These are phyloP conservation scores for Zasmidium cellare DNA, from an alignment of 2,329 filamentous ascomycete genomes.

Conservation along the genomic window DNA sequence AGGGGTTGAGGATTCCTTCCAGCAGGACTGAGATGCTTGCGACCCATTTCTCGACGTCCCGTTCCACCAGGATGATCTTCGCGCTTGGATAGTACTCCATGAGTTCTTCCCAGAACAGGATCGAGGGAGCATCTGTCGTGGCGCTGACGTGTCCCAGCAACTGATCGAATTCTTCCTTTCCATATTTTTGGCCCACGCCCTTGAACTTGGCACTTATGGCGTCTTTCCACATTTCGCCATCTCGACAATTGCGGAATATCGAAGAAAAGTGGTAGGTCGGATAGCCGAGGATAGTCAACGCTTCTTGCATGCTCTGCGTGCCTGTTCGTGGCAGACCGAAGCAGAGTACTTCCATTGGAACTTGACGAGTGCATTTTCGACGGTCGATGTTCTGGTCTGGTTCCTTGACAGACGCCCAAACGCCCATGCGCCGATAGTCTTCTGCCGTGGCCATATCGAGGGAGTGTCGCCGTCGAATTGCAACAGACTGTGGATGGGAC, in stretches of 20 bases:
- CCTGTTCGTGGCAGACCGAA: conserved; percentile 20
- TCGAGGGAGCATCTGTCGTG: conserved; percentile 33
- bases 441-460: neutral
- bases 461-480: too few relatives aligned
- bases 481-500: too few relatives aligned
- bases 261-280: conserved; percentile 4
- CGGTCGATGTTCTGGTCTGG: neutral
- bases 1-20: neutral
- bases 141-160: conserved; percentile 32
- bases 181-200: neutral
- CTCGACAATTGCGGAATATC: neutral
- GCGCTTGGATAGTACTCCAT: conserved; percentile 29
- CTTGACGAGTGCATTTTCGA: neutral
- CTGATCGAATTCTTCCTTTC: conserved; percentile 28
- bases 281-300: conserved; percentile 19
- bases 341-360: conserved; percentile 17
- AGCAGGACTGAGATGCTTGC: neutral
- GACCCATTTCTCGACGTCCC: conserved; percentile 30
- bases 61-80: conserved; percentile 23
- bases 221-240: conserved; percentile 1
- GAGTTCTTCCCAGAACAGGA: conserved; percentile 21
- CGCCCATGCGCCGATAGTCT: neutral
- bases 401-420: neutral
- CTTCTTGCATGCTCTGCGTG: conserved; percentile 18
- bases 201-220: conserved; percentile 1